These are phyloP conservation scores for Spongiforma sp. DNA, from an alignment of 1,284 basidiomycete species.

Conservation along the genomic window DNA sequence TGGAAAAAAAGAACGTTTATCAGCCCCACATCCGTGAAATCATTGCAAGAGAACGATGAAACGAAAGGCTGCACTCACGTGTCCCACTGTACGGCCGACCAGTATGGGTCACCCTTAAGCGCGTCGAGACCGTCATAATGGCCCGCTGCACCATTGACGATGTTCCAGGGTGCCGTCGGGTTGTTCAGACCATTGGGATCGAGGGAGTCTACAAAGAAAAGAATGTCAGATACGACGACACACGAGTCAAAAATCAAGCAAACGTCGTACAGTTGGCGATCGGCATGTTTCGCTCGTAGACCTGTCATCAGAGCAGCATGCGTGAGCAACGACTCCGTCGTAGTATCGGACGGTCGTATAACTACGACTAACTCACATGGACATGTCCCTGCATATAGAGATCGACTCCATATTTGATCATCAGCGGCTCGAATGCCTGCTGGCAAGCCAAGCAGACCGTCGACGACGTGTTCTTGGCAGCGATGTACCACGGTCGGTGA, in stretches of 20 bases:
- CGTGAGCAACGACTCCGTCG: too few relatives aligned
- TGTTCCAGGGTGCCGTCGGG: constrained; percentile 34
- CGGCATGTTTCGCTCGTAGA: constrained; percentile 33
- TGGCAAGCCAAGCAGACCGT: constrained; percentile 27
- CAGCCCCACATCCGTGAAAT: not conserved
- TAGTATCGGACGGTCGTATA: too few relatives aligned
- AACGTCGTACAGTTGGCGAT: constrained; percentile 32
- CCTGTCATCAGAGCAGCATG: constrained; percentile 6
- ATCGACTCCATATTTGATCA: constrained; percentile 37
- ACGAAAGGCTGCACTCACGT: constrained; percentile 15
- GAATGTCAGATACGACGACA: not conserved
- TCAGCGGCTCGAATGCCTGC: constrained; percentile 35
- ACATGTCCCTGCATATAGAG: constrained; percentile 37
- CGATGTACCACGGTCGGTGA: constrained; percentile 35
- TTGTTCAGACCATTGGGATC: constrained; percentile 35
- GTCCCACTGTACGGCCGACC: constrained; percentile 14
- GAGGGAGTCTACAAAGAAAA: constrained; percentile 14
- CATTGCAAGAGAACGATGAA: not conserved
- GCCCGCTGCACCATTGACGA: constrained; percentile 34
- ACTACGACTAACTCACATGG: constrained; percentile 22
- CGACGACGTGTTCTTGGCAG: constrained; percentile 11
- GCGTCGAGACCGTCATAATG: constrained; percentile 37
- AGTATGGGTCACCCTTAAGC: constrained; percentile 14
- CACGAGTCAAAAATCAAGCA: not conserved
- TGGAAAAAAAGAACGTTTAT: too few relatives aligned